Base-by-base conservation (phyloP, 805 yeast species). In the Cyberlindnera meyerae region DNA sequence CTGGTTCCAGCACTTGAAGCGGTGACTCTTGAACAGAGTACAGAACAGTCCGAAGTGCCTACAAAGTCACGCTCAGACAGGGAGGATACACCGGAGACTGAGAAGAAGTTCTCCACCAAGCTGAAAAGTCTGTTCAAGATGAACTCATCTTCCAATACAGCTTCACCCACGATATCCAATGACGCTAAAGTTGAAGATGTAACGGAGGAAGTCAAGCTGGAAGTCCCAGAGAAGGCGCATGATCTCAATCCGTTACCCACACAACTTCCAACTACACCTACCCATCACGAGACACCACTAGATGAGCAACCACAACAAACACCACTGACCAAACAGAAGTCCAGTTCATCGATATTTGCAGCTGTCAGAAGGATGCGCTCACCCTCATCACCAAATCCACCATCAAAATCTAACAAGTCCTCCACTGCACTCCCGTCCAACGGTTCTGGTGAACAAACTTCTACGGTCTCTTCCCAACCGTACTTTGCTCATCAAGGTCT, bases 401-500 rank as follows among this genome's bases (percentile, higher is more conserved):
- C 47, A 6, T 32, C 40, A 1, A 28, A 42, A 27, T n/a, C 39
- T 11, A 28, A 16, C 15, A 36, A 21, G 7, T 7, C 29, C 16
- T 7, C 18, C 29, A 29, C 31, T 14, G 15, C 14, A 8, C 29
- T n/a, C n/a, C n/a, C n/a, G n/a, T n/a, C n/a, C n/a, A n/a, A n/a
- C n/a, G n/a, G n/a, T n/a, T n/a, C n/a, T n/a, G n/a, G n/a, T n/a
- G n/a, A 24, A 3, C 27, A 30, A 5, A 18, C 39, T 9, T 22
- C 34, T 12, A 44, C 55, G 1, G 55, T 57, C 6, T 54, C 62
- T 1, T 44, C 57, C 1, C 74, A 68, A 50, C 71, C 74, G 17
- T 75, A 76, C 52, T 75, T 75, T 55, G 71, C 69, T 5, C 75
- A 71, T 47, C 81, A 75, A 45, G 81, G 82, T 1, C 52, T 71